Base-by-base conservation (phyloP, 2,329 filamentous ascomycete genomes). In the Fusarium sp. region DNA sequence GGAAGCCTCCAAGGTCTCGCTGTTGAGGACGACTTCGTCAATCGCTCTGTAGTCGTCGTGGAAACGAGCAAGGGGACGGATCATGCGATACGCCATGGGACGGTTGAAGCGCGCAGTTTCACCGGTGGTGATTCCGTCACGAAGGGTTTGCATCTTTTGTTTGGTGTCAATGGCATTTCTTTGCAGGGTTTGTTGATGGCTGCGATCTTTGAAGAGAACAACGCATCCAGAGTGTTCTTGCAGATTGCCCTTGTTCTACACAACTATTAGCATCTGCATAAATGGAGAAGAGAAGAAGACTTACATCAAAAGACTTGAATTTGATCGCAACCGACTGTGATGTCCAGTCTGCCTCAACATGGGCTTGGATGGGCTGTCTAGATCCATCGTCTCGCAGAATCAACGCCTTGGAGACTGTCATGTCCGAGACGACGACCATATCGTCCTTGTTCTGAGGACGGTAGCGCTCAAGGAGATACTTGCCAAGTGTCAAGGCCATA, bases 41-140 rank as follows among this genome's bases (percentile, higher is more conserved):
- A 69, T 69, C 0, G 66, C 66, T 0, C 66, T 63, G 49, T 69
- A 69, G 19, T 68, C 63, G 0, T 69, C 56, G 19, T 68, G 65
- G 56, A 68, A 68, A 4, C 60, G 59, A 0, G 65, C 66, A 1
- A 69, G 36, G 0, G 66, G 66, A 1, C 66, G 66, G 5, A 69
- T 69, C 32, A 60, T 63, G 6, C 65, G 63, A 4, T 67, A 68
- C 0, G 62, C 65, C 65, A 68, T 68, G 7, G 65, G 53, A 0
- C 65, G 63, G 10, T 69, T 68, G 48, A 69, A 68, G 13, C 65
- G 65, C 0, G 65, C 63, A 0, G 65, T 49, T 25, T 69, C 44
- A 0, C 63, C 34, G 2, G 55, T 51, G 0, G 56, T 46, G 3
- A 68, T 63, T 2, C 67, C 55, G 2, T 38, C n/a, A 2, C 61